Base-by-base conservation (phyloP, 177 flowering plant genomes). In the Vitis hybrid region DNA sequence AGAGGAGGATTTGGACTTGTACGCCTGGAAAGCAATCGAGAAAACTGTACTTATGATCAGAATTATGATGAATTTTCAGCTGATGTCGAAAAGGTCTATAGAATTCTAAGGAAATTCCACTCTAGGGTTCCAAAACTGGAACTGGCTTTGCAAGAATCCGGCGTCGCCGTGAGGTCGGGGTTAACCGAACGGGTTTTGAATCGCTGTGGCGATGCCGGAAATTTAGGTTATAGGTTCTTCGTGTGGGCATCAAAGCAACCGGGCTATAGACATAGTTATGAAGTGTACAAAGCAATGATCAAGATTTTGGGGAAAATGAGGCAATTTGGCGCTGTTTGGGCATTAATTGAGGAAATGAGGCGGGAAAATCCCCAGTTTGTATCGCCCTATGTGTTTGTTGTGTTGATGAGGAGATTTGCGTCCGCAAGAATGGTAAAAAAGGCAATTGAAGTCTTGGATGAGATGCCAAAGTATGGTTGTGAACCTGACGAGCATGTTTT, bases 171-270 rank as follows among this genome's bases (percentile, higher is more conserved):
- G 56, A 76, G 89, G 15, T 61, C 90, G 5, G 88, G 87, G 18
- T 72, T 94, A 29, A 82, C 88, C 1, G 97, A 91, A 58, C 85
- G 87, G 0, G 98, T 94, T 1, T 69, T 94, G 76, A 86, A 80
- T 55, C 88, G 97, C 5, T 92, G 97, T 68, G 97, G 97, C 0
- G 97, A 94, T 85, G 97, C 97, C 0, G 97, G 97, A 68, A 92
- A 87, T 64, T 75, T 94, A 31, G 94, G 90, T 11, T 94, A 84
- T 71, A 76, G 87, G 68, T 90, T 90, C 69, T 92, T 86, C 61
- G 77, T 70, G 3, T 94, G 98, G 97, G 91, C 93, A 9, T 83
- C 97, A 8, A 92, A 85, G 73, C 97, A 89, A 55, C 88, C 92
- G 0, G 91, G 89, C 4, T 89, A 86, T 72, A 77, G 79, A 52